Percentiles rank a stretch among this genome's conserved stretches.
These are phyloP conservation scores for Nidula microcarpa DNA, from an alignment of 768 basidiomycete genomes.

Conservation along the genomic window DNA sequence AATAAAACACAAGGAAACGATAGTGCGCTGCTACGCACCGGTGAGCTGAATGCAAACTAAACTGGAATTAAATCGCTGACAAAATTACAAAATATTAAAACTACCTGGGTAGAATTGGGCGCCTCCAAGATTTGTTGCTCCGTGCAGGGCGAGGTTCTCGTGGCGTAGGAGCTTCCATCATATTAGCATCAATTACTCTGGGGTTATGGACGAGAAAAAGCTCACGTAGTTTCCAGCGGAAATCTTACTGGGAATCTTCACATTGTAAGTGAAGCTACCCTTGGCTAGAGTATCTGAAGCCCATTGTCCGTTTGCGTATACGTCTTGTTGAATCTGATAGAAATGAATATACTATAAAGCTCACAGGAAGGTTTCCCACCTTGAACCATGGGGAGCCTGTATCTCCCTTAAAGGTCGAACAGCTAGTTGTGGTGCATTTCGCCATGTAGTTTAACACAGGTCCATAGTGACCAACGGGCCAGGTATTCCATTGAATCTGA, in stretches of 20 bases:
- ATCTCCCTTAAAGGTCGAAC: conserved; percentile 31
- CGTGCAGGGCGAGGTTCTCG: conserved; percentile 34
- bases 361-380: conserved; percentile 11
- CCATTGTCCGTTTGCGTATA: conserved; percentile 31
- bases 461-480: conserved; percentile 34
- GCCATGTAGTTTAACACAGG: conserved; percentile 38
- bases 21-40: conserved; percentile 7
- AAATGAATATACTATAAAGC: background rate
- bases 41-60: conserved; percentile 32
- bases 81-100: too few relatives aligned
- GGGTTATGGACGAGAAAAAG: background rate
- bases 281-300: conserved; percentile 32
- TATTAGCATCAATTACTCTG: background rate
- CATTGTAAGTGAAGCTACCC: conserved; percentile 26
- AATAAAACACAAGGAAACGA: too few relatives aligned
- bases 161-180: conserved; percentile 28
- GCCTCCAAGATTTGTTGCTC: conserved; percentile 23
- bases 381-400: conserved; percentile 36
- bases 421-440: conserved; percentile 27
- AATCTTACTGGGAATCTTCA: conserved; percentile 35
- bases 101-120: conserved; percentile 33
- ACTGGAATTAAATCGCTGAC: background rate
- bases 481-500: conserved; percentile 32
- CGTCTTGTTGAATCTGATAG: conserved; percentile 30
- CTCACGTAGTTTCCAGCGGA: conserved; percentile 29